Percentiles rank a stretch among this genome's conserved stretches.
Evolutionary conservation across 768 basidiomycete genomes (phyloP).

Genomic region (Infundibulicybe gibba): DNA sequence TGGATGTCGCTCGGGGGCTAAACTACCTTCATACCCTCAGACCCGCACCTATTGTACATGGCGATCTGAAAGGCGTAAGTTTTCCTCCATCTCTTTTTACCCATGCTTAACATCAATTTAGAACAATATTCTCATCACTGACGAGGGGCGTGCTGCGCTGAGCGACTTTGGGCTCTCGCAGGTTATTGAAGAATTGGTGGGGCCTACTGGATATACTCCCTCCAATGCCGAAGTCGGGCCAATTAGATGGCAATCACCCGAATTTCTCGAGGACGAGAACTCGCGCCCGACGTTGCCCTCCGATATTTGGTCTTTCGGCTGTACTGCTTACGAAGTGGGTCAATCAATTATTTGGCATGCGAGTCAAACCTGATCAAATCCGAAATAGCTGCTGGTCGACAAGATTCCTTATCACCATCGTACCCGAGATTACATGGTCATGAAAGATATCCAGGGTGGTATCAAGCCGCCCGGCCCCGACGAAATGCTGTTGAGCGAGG

Average conservation of each 20-base stretch:
- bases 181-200: slow-evolving; percentile 22
- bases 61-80: slow-evolving; percentile 40
- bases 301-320: slow-evolving; percentile 27
- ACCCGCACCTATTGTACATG: slow-evolving; percentile 34
- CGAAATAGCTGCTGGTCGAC: slow-evolving; percentile 18
- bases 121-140: slow-evolving; percentile 37
- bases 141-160: slow-evolving; percentile 20
- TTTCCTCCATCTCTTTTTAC: not conserved
- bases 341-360: not conserved
- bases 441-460: slow-evolving; percentile 17
- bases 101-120: slow-evolving; percentile 1
- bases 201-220: slow-evolving; percentile 17
- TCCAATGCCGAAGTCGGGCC: slow-evolving; percentile 13
- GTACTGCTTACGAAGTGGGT: slow-evolving; percentile 25
- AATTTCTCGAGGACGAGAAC: slow-evolving; percentile 8
- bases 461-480: slow-evolving; percentile 11
- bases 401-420: slow-evolving; percentile 21
- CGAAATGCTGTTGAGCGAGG: slow-evolving; percentile 3
- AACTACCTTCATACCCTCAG: slow-evolving; percentile 32
- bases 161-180: slow-evolving; percentile 29
- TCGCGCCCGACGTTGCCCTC: slow-evolving; percentile 8
- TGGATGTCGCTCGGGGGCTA: slow-evolving; percentile 32
- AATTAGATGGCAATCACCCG: slow-evolving; percentile 27
- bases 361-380: not conserved
- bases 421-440: slow-evolving; percentile 17